Evolutionary conservation across 139 green algal species (phyloP).

Genomic region (Dunaliella sp.): DNA sequence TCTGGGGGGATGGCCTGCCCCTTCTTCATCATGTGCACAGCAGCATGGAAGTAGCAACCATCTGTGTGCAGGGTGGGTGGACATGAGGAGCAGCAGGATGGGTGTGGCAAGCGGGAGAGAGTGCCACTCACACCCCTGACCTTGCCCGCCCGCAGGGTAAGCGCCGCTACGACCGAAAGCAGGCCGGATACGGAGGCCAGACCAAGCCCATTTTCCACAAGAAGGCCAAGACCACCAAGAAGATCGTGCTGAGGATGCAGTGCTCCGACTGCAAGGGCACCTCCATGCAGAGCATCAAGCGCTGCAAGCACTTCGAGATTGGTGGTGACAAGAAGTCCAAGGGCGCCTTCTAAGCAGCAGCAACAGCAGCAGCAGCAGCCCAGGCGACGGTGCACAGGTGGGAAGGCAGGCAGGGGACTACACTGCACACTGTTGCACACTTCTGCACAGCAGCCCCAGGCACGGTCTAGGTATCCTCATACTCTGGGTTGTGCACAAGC

Average conservation of each 20-base stretch:
- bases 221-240: constrained; percentile 99
- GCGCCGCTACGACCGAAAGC: constrained; percentile 98
- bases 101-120: too few species aligned
- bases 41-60: too few species aligned
- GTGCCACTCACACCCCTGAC: too few species aligned
- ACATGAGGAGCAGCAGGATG: too few species aligned
- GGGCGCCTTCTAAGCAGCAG: constrained; percentile 13
- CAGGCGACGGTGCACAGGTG: not conserved
- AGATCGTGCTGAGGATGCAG: constrained; percentile 97
- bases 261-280: constrained; percentile 94
- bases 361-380: not conserved
- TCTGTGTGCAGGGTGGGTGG: too few species aligned
- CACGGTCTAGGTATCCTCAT: not conserved
- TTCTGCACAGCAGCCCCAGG: not conserved
- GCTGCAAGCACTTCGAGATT: constrained; percentile 99
- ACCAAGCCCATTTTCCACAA: constrained; percentile 99
- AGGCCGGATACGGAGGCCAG: constrained; percentile 97
- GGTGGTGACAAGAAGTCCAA: constrained; percentile 89
- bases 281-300: constrained; percentile 95
- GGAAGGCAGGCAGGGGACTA: not conserved
- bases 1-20: too few species aligned
- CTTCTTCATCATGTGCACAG: too few species aligned
- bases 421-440: not conserved
- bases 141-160: too few species aligned
- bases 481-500: not conserved